Evolutionary conservation across 2,329 filamentous ascomycete genomes (phyloP), one percentile per base, ranked within the genome.

Genomic region (Paecilomyces variotii): DNA sequence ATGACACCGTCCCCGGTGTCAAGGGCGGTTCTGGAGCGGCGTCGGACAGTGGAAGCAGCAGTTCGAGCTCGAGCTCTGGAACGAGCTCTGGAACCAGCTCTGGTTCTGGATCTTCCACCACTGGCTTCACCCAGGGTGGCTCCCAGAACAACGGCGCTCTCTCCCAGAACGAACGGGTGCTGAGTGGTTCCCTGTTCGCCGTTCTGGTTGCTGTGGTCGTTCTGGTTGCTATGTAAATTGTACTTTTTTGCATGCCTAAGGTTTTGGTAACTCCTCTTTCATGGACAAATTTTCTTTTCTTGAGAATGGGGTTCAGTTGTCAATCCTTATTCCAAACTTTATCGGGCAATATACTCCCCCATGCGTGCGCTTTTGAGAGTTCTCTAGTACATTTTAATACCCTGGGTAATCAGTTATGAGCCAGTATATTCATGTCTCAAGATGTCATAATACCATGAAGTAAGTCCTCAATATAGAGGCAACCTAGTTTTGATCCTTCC

Each of bases 141-240:
- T 58, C 57, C 27, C 65, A 58, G 45, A 70, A 65, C 12, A 67
- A 54, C 59, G 68, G 68, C 49, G 73, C 73, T 32, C 61, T 69
- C 26, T 66, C 70, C 19, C 68, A 69, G 60, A 72, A 67, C 56
- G 76, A 79, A 65, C 70, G 70, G 55, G 72, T 78, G 55, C 67
- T 79, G 54, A 69, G 70, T 52, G 74, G 77, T 56, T 78, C 76
- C 6, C 68, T 80, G 62, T 78, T 80, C 59, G 78, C 77, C 25
- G 78, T 76, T 14, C 63, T 79, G 57, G 74, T 80, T 50, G 78
- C 77, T 24, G 67, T 79, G 26, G 72, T 79, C 53, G 78, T 72
- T 56, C 65, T 79, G 63, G 73, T 79, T 61, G 70, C 74, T 55
- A 64, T 79, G 68, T 79, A 70, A 74, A 67, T 57, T 51, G n/a